Evolutionary conservation across 2,329 filamentous ascomycete genomes (phyloP).

Genomic region (Leptographium wingfieldii): DNA sequence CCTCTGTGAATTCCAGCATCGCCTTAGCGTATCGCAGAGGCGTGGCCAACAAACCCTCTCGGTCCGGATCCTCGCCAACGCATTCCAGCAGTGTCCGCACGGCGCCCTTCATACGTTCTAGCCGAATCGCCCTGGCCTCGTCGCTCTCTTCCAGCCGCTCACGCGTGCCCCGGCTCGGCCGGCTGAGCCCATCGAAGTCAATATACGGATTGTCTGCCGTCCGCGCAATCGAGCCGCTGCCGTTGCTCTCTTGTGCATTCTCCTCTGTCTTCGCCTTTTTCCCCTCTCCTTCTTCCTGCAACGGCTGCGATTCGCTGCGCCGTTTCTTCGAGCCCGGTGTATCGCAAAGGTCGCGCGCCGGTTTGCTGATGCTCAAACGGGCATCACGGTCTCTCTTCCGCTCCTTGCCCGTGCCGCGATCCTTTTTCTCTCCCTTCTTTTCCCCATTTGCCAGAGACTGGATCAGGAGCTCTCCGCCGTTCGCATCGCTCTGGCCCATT

Average conservation of each 20-base stretch:
- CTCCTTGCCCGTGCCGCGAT: not conserved
- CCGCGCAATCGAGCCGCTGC: constrained; percentile 6
- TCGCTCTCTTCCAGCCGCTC: constrained; percentile 45
- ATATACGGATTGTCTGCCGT: constrained; percentile 31
- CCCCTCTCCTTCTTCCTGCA: not conserved
- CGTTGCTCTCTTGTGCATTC: not conserved
- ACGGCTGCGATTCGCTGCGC: not conserved
- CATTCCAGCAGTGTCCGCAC: constrained; percentile 56
- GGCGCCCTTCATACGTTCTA: constrained; percentile 47
- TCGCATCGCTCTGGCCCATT: not conserved
- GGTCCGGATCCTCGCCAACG: constrained; percentile 53
- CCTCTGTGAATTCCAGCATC: constrained; percentile 90
- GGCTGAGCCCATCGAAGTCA: constrained; percentile 48
- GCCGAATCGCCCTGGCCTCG: constrained; percentile 35
- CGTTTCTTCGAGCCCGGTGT: constrained; percentile 22
- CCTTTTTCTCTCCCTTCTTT: not conserved
- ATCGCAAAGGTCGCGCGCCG: constrained; percentile 48
- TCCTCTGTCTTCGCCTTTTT: not conserved
- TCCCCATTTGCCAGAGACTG: not conserved
- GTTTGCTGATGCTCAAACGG: constrained; percentile 33
- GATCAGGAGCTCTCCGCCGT: not conserved
- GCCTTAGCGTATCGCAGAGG: constrained; percentile 89
- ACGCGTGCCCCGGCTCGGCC: constrained; percentile 52
- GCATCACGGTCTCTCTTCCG: not conserved
- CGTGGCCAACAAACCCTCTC: constrained; percentile 51